A percentile compares a stretch with the other conserved stretches of the same genome.
Evolutionary conservation across 352 stramenopile genomes (phyloP).

Genomic region (Globisporangium barbulae): DNA sequence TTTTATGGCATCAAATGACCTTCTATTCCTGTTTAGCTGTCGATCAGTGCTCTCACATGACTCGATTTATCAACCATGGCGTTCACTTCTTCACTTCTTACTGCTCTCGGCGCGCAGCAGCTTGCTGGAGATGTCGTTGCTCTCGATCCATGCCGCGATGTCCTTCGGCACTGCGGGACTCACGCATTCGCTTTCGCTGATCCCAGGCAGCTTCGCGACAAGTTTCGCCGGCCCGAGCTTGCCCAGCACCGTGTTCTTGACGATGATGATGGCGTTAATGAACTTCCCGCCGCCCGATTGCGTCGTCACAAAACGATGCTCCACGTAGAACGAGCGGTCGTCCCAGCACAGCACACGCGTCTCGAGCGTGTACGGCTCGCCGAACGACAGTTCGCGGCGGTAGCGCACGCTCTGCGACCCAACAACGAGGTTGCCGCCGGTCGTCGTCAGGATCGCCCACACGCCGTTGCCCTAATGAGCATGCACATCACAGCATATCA

Average conservation of each 20-base stretch:
- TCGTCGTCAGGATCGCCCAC: slow-evolving; percentile 53
- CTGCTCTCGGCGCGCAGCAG: slow-evolving; percentile 43
- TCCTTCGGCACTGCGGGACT: slow-evolving; percentile 48
- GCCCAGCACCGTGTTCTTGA: slow-evolving; percentile 85
- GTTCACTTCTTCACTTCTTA: slow-evolving; percentile 6
- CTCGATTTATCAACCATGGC: neutral
- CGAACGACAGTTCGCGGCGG: slow-evolving; percentile 71
- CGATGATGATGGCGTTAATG: slow-evolving; percentile 82
- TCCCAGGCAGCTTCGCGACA: slow-evolving; percentile 49
- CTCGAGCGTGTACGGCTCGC: slow-evolving; percentile 64
- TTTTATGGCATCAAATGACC: neutral
- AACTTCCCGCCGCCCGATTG: slow-evolving; percentile 32
- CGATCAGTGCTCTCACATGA: neutral
- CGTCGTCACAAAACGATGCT: slow-evolving; percentile 82
- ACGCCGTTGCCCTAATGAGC: slow-evolving; percentile 58
- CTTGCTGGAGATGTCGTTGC: slow-evolving; percentile 74
- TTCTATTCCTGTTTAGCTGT: neutral
- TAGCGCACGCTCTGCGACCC: slow-evolving; percentile 80
- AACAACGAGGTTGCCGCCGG: slow-evolving; percentile 75
- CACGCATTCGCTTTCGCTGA: slow-evolving; percentile 25
- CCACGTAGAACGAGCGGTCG: slow-evolving; percentile 79
- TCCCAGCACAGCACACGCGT: slow-evolving; percentile 82
- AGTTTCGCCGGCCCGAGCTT: slow-evolving; percentile 53
- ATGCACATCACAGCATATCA: neutral
- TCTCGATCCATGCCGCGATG: slow-evolving; percentile 64